Conservation (phyloP, 805 yeast genomes). For the Saccharomycopsis babjevae region DNA sequence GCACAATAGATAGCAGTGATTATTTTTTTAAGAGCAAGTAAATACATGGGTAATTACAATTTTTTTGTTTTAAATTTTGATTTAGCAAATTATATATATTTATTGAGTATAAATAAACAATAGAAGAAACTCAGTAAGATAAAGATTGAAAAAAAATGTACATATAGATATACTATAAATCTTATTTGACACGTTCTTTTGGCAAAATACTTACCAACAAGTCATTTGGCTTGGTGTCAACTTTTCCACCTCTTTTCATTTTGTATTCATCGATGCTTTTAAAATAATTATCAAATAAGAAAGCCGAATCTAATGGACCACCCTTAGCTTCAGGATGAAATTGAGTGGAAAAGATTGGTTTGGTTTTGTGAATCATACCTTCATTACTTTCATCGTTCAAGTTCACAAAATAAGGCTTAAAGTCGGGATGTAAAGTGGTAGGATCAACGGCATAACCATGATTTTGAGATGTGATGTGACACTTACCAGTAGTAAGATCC, state of each 20-base stretch:
- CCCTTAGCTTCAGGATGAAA: conserved; percentile 99
- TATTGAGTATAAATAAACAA: no score
- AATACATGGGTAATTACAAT: no score
- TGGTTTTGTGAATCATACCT: conserved; percentile 84
- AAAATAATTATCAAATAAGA: conserved; percentile 84
- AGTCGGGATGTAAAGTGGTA: conserved; percentile 59
- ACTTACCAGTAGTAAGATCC: conserved; percentile 80
- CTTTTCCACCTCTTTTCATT: conserved; percentile 28
- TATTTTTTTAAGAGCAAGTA: no score
- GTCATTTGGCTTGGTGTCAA: conserved; percentile 32
- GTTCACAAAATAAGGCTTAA: conserved; percentile 83
- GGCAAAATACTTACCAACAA: conserved; percentile 55
- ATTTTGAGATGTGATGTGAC: conserved; percentile 97
- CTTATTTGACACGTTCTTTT: conserved; percentile 48
- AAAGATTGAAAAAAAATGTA: no score
- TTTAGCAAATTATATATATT: no score
- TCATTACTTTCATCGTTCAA: conserved; percentile 94
- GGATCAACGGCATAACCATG: conserved; percentile 97
- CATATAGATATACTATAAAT: neutral
- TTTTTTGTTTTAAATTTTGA: no score
- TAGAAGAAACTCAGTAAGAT: no score
- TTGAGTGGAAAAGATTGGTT: conserved; percentile 93
- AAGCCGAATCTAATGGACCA: conserved; percentile 91
- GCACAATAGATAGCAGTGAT: neutral
- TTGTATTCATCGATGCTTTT: conserved; percentile 53